Base-by-base conservation (phyloP, 257 asterid genomes). In the Avicennia marina region DNA sequence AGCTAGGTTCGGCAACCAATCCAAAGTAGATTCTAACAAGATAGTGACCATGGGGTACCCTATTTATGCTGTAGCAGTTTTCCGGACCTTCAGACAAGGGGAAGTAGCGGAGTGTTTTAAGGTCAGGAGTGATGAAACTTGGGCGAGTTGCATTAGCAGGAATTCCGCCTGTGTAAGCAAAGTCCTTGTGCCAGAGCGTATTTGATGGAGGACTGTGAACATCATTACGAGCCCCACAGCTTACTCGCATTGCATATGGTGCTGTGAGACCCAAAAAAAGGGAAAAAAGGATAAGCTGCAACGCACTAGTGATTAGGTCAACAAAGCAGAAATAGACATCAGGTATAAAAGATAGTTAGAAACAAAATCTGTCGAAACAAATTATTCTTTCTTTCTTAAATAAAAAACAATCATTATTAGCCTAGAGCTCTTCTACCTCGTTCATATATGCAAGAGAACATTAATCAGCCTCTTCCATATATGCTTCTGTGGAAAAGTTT, bases 81-180 rank as follows among this genome's bases (percentile, higher is more conserved):
- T 93, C 95, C 27, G 97, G 89, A 59, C 97, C 99, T 43, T 84
- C 97, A 0, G 94, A 86, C 25, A 79, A 70, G 54, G 99, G 99
- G 60, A 93, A 93, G 57, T 82, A 76, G 21, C 97, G 94, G 34
- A 86, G 73, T 0, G 97, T 89, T 4, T 25, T 22, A 56, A 93
- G 96, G 3, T 46, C 34, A 18, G 99, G 99, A 27, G 85, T 60
- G 75, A 89, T 66, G 75, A 58, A 84, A 67, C 94, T 89, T 12
- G 99, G 86, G 27, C 26, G 62, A 58, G 88, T 75, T 45, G 90
- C 99, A 69, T 81, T 89, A 29, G 71, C 69, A n/a, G 97, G 94
- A 27, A 84, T 71, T 36, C 99, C 97, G 24, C 99, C 97, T 0
- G 97, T 93, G 70, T 93, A 93, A 29, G 91, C 94, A 66, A 79